phyloP scores from a whole-genome alignment of 345 rosid genomes.

The Balakata baccata region DNA sequence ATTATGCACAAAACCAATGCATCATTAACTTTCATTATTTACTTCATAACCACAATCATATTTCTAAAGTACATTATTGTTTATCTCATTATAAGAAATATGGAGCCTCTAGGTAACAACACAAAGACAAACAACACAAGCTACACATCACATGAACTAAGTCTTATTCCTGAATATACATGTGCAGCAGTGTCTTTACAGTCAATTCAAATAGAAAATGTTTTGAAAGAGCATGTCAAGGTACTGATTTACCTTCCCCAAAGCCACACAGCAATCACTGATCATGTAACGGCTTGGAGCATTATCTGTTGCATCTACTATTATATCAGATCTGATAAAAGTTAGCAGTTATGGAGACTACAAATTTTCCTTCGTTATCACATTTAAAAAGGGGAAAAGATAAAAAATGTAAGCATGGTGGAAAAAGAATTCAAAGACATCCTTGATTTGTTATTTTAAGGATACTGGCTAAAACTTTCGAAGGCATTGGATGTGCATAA shows the following conservation, averaged over 20 bases:
- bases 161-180: neutral
- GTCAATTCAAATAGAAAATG: neutral
- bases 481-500: conserved; percentile 83
- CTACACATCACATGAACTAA: neutral
- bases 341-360: conserved; percentile 39
- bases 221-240: neutral
- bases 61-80: no score
- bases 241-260: conserved; percentile 66
- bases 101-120: neutral
- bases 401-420: no score
- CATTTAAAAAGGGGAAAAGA: neutral
- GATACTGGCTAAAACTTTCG: conserved; percentile 87
- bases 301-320: conserved; percentile 91
- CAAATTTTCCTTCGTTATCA: neutral
- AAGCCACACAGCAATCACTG: conserved; percentile 88
- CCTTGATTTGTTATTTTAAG: conserved; percentile 26
- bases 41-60: neutral
- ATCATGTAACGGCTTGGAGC: conserved; percentile 98
- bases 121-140: neutral
- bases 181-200: neutral
- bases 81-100: neutral
- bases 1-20: no score
- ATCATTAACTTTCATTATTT: neutral
- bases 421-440: neutral
- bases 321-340: conserved; percentile 62